Percentiles rank a stretch among this genome's conserved stretches.
Conservation (phyloP, 139 green algal species). For the Chlorella sorokiniana region DNA sequence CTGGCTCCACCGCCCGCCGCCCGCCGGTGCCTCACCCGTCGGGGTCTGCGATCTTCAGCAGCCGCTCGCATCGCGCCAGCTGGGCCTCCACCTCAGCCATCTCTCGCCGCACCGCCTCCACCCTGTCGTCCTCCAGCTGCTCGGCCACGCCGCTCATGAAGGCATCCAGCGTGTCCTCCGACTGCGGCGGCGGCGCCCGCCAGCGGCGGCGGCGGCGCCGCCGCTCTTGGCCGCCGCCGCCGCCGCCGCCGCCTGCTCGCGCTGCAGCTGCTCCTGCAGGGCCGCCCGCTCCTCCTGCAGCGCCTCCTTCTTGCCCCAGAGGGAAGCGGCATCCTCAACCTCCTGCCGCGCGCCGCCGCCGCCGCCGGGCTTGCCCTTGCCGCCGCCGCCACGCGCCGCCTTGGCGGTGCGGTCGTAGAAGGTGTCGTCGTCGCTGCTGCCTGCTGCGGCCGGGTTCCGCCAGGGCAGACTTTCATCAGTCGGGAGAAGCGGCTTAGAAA, state of each 20-base stretch:
- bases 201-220: neutral
- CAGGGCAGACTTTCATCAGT: too few relatives aligned
- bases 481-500: neutral
- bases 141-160: slow-evolving; percentile 74
- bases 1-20: too few relatives aligned
- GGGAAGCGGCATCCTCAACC: slow-evolving; percentile 56
- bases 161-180: slow-evolving; percentile 71
- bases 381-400: neutral
- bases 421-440: slow-evolving; percentile 70
- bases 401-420: slow-evolving; percentile 79
- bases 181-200: neutral
- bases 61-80: slow-evolving; percentile 54
- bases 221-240: slow-evolving; percentile 16
- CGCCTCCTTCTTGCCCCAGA: slow-evolving; percentile 65
- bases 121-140: slow-evolving; percentile 69
- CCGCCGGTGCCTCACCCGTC: too few relatives aligned
- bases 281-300: slow-evolving; percentile 46
- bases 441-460: slow-evolving; percentile 22
- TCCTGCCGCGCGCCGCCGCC: slow-evolving; percentile 11
- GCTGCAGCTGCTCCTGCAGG: slow-evolving; percentile 35
- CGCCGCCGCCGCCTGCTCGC: slow-evolving; percentile 32
- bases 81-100: slow-evolving; percentile 57
- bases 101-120: slow-evolving; percentile 54
- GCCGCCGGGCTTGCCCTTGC: slow-evolving; percentile 10
- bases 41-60: slow-evolving; percentile 76